A percentile compares a stretch with the other conserved stretches of the same genome.
Evolutionary conservation across 2,329 filamentous ascomycete genomes (phyloP).

Genomic region (Exophiala spinifera): DNA sequence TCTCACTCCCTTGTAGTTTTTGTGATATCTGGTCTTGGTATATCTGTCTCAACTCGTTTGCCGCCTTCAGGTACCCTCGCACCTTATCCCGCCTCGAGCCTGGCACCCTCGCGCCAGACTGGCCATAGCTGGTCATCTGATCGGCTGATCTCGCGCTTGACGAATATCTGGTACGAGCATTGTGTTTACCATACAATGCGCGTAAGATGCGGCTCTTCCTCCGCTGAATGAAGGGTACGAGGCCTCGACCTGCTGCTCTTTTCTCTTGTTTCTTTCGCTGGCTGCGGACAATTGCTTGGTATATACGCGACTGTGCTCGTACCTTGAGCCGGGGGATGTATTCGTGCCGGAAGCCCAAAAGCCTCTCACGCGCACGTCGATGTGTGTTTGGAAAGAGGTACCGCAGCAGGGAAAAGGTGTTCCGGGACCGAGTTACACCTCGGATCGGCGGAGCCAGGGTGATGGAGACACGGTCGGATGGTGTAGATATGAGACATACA

Average conservation of each 20-base stretch:
- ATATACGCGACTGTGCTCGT: conserved; percentile 71
- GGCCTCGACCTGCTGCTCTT: conserved; percentile 47
- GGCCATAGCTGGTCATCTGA: conserved; percentile 27
- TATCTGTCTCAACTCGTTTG: conserved; percentile 67
- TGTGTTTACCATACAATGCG: conserved; percentile 30
- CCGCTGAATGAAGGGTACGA: conserved; percentile 42
- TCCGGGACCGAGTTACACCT: conserved; percentile 18
- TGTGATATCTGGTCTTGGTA: conserved; percentile 58
- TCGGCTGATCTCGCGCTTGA: conserved; percentile 21
- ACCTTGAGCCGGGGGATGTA: conserved; percentile 69
- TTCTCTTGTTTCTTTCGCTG: conserved; percentile 56
- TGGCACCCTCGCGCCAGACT: conserved; percentile 47
- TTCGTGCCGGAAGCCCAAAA: conserved; percentile 70
- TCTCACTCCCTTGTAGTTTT: conserved; percentile 43
- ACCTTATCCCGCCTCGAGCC: conserved; percentile 76
- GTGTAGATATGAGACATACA: conserved; percentile 2
- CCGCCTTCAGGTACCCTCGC: conserved; percentile 67
- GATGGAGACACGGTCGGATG: neutral
- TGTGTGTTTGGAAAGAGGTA: conserved; percentile 67
- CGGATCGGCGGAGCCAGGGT: conserved; percentile 21
- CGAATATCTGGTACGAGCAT: conserved; percentile 15
- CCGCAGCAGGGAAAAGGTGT: conserved; percentile 51
- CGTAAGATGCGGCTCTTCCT: conserved; percentile 35
- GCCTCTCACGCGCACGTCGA: conserved; percentile 61
- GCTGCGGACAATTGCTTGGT: conserved; percentile 66